A percentile compares a stretch with the other conserved stretches of the same genome.
phyloP scores from a whole-genome alignment of 2,329 filamentous ascomycete species.

The Xylariaceae sp. region DNA sequence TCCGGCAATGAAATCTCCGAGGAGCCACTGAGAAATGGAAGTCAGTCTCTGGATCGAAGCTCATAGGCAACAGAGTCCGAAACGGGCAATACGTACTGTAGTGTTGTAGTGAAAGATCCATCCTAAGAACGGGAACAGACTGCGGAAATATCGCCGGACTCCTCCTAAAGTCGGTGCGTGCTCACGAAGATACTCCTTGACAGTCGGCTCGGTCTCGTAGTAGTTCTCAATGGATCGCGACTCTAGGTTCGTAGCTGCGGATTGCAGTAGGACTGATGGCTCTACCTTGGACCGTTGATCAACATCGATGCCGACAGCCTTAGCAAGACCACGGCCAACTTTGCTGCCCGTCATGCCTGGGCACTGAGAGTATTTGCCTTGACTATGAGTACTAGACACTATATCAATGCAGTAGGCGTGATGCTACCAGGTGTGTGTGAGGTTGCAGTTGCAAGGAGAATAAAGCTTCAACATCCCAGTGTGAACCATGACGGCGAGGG shows the following conservation, averaged over 20 bases:
- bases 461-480: too few relatives aligned
- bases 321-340: conserved; percentile 11
- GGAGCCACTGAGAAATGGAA: neutral
- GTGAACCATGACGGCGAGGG: too few relatives aligned
- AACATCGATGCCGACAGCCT: conserved; percentile 29
- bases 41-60: conserved; percentile 52
- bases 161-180: conserved; percentile 56
- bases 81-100: conserved; percentile 37
- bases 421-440: neutral
- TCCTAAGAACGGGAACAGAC: conserved; percentile 77
- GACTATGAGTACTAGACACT: neutral
- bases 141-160: conserved; percentile 56
- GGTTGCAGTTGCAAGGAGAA: too few relatives aligned
- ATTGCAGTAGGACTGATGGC: conserved; percentile 24
- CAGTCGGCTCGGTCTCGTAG: conserved; percentile 74
- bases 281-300: conserved; percentile 26
- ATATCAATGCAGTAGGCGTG: neutral
- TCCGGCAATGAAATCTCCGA: conserved; percentile 31
- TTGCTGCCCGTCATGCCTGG: conserved; percentile 6
- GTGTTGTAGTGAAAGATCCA: conserved; percentile 88
- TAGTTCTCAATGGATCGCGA: conserved; percentile 59
- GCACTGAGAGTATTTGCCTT: neutral
- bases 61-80: conserved; percentile 91
- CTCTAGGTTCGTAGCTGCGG: conserved; percentile 23
- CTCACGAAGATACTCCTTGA: conserved; percentile 65